phyloP scores from a whole-genome alignment of 148 eudicot species.

The Cornus florida region DNA sequence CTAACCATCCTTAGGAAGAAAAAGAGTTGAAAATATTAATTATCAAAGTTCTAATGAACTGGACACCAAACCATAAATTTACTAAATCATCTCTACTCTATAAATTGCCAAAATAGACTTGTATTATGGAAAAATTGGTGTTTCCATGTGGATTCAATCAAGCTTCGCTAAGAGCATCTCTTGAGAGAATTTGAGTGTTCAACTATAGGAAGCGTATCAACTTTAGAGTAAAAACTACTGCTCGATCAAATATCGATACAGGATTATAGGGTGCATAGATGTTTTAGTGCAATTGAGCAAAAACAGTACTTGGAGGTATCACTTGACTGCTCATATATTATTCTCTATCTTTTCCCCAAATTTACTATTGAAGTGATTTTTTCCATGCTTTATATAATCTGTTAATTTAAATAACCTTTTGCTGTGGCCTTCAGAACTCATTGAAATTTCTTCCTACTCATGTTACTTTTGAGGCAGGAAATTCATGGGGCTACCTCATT shows the following conservation, averaged over 20 bases:
- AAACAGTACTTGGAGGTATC: neutral
- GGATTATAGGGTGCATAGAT: too few relatives aligned
- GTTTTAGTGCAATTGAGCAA: too few relatives aligned
- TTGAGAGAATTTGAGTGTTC: too few relatives aligned
- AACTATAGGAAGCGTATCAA: too few relatives aligned
- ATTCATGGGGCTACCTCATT: conserved; percentile 82
- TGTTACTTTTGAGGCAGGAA: conserved; percentile 37
- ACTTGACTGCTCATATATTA: neutral
- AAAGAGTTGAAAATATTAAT: neutral
- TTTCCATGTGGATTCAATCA: neutral
- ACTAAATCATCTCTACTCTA: neutral
- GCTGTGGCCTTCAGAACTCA: neutral
- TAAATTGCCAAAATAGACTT: neutral
- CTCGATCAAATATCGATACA: too few relatives aligned
- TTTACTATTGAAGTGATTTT: neutral
- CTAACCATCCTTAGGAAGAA: neutral
- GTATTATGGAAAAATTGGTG: neutral
- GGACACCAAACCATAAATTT: neutral
- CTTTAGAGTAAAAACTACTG: too few relatives aligned
- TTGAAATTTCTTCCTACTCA: conserved; percentile 5
- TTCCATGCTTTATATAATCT: neutral
- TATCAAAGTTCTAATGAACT: neutral
- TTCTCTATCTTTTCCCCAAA: neutral
- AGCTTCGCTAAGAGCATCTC: neutral
- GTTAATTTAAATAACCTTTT: neutral